Percentiles rank a stretch among this genome's conserved stretches.
phyloP scores from a whole-genome alignment of 805 yeast genomes.

The Cyberlindnera sargentensis region DNA sequence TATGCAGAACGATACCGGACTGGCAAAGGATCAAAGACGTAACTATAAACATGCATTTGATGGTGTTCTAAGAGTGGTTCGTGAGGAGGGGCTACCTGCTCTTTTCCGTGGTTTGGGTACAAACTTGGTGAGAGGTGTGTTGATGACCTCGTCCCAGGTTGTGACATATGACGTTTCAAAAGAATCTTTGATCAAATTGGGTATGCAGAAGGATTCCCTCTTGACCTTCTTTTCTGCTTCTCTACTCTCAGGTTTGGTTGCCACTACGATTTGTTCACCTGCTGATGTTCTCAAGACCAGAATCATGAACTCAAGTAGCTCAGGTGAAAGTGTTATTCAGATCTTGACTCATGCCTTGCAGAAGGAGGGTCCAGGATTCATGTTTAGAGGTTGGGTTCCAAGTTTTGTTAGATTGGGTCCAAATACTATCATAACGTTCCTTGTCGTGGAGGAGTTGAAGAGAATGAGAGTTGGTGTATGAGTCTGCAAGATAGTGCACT shows the following conservation, averaged over 20 bases:
- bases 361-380: conserved; percentile 67
- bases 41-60: conserved; percentile 73
- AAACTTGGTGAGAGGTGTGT: conserved; percentile 69
- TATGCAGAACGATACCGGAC: conserved; percentile 82
- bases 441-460: conserved; percentile 62
- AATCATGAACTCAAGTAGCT: conserved; percentile 58
- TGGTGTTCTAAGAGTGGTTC: conserved; percentile 54
- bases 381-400: conserved; percentile 91
- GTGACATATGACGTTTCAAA: conserved; percentile 81
- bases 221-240: conserved; percentile 76
- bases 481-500: background rate
- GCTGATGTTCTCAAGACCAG: conserved; percentile 88
- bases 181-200: conserved; percentile 43
- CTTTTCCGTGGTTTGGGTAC: conserved; percentile 73
- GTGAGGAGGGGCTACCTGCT: conserved; percentile 52
- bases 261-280: conserved; percentile 89
- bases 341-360: conserved; percentile 51
- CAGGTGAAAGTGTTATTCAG: conserved; percentile 39
- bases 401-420: conserved; percentile 84
- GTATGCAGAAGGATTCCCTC: conserved; percentile 52
- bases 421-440: conserved; percentile 61
- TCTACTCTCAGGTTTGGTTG: conserved; percentile 76
- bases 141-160: conserved; percentile 89
- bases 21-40: conserved; percentile 58
- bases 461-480: conserved; percentile 44